These are phyloP conservation scores for Protostelium mycophagum DNA, from an alignment of 78 protist species.

Conservation along the genomic window DNA sequence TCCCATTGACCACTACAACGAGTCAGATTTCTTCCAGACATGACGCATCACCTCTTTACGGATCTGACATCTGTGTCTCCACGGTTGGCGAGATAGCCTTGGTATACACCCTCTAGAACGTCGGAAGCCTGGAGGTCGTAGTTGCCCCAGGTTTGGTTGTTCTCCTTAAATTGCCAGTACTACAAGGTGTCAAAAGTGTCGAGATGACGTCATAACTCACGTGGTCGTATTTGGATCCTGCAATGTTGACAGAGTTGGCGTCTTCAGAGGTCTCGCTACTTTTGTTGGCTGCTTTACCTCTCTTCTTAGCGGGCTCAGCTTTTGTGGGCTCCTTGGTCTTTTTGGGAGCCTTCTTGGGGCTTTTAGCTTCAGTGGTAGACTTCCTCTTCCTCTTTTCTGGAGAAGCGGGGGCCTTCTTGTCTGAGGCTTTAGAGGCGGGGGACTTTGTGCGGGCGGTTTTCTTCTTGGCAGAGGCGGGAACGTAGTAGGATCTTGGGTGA, in stretches of 20 bases:
- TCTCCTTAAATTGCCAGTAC: neutral
- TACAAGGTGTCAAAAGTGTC: neutral
- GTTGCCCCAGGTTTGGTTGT: neutral
- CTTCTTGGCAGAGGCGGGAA: neutral
- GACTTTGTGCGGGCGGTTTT: neutral
- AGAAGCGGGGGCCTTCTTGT: neutral
- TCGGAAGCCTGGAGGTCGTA: neutral
- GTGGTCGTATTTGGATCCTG: neutral
- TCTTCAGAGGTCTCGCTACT: neutral
- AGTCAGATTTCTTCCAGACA: neutral
- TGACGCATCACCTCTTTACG: neutral
- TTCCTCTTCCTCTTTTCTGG: neutral
- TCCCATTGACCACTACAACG: neutral
- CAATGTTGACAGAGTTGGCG: neutral
- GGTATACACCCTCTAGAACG: neutral
- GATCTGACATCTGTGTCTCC: neutral
- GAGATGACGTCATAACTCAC: neutral
- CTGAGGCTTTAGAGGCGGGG: neutral
- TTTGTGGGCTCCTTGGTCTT: neutral
- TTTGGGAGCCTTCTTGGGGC: neutral
- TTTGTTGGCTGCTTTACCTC: too few relatives aligned
- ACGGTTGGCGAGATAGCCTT: neutral
- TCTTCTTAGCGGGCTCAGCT: too few relatives aligned
- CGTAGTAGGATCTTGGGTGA: neutral
- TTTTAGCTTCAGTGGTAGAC: too few relatives aligned